Base-by-base conservation (phyloP, 2,329 filamentous ascomycete species). In the Aspergillus latus region DNA sequence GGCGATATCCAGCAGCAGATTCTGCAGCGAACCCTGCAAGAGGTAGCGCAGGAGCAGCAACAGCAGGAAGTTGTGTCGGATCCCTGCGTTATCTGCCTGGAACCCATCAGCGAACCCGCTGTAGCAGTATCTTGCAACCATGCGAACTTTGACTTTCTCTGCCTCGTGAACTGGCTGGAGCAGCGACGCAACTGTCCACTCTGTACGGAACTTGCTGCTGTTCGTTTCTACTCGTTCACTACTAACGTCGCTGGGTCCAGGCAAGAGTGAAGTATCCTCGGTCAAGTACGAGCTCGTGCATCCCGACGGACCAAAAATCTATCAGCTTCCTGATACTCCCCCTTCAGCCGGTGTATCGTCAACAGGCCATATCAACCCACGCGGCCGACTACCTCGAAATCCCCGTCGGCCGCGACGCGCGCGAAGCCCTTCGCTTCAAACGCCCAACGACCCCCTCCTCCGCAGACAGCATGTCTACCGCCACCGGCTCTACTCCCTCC, bases 81-180 rank as follows among this genome's bases (percentile, higher is more conserved):
- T 60, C 84, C 82, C 67, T 97, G 92, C 72, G 90, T 95, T 61
- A 94, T 97, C 72, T 97, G 92, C 72, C 85, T 97, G 59, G 89
- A 93, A 55, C 68, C 76, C 52, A 80, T 96, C 66, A 84, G 85
- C 8, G 89, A 94, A 65, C 76, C 84, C 51, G 91, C 89, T 60
- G 79, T 87, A 49, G 84, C 89, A 6, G 76, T 82, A 16, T 92
- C 92, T 6, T 97, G 92, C 78, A 82, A 84, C 42, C 92, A 97
- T 76, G 76, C 79, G 56, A 85, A 86, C 63, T 96, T 95, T 70
- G 92, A 97, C 77, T 95, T 92, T 68, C 72, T 90, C 10, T 97
- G 92, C 72, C 82, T 96, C 5, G 75, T 87, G 21, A 92, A 82
- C 73, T 97, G 93, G 92, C 78, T 96, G 4, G 82, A 91, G 63